These are phyloP conservation scores for Diplodia intermedia DNA, from an alignment of 2,329 filamentous ascomycete genomes.

Conservation along the genomic window DNA sequence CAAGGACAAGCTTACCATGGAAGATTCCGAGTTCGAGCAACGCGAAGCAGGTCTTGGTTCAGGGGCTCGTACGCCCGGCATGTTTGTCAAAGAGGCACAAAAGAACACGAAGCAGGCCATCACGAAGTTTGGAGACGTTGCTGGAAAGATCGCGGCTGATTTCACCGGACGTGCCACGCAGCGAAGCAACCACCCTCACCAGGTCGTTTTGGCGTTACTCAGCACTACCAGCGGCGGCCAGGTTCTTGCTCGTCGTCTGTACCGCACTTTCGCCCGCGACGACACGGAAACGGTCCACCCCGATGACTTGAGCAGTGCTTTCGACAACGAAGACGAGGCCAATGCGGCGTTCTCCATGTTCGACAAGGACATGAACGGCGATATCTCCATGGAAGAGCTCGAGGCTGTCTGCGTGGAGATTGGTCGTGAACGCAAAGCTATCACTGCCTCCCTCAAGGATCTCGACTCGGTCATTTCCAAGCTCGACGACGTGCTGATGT, in stretches of 20 bases:
- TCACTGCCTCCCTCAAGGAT: slow-evolving; percentile 93
- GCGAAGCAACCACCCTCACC: slow-evolving; percentile 77
- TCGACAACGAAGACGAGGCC: slow-evolving; percentile 82
- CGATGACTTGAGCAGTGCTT: slow-evolving; percentile 80
- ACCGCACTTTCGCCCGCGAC: slow-evolving; percentile 80
- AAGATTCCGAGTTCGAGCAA: slow-evolving; percentile 79
- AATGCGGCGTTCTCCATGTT: slow-evolving; percentile 91
- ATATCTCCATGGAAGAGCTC: slow-evolving; percentile 94
- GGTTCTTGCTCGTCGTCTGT: slow-evolving; percentile 84
- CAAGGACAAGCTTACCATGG: slow-evolving; percentile 68
- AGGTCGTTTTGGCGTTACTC: slow-evolving; percentile 81
- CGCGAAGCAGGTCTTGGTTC: slow-evolving; percentile 57
- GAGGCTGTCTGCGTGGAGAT: slow-evolving; percentile 94
- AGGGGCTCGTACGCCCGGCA: slow-evolving; percentile 76
- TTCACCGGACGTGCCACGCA: slow-evolving; percentile 78
- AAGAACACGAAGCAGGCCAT: slow-evolving; percentile 77
- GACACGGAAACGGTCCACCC: slow-evolving; percentile 77
- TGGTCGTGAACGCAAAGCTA: slow-evolving; percentile 91
- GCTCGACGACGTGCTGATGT: slow-evolving; percentile 86
- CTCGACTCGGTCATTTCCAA: slow-evolving; percentile 91
- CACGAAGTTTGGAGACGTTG: slow-evolving; percentile 82
- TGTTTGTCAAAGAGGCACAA: slow-evolving; percentile 71
- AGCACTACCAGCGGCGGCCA: slow-evolving; percentile 76
- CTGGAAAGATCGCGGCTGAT: slow-evolving; percentile 85
- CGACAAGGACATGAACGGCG: slow-evolving; percentile 94